Evolutionary conservation across 2,329 filamentous ascomycete genomes (phyloP), one percentile per base, ranked within the genome.

Genomic region (Cryphonectria parasitica): DNA sequence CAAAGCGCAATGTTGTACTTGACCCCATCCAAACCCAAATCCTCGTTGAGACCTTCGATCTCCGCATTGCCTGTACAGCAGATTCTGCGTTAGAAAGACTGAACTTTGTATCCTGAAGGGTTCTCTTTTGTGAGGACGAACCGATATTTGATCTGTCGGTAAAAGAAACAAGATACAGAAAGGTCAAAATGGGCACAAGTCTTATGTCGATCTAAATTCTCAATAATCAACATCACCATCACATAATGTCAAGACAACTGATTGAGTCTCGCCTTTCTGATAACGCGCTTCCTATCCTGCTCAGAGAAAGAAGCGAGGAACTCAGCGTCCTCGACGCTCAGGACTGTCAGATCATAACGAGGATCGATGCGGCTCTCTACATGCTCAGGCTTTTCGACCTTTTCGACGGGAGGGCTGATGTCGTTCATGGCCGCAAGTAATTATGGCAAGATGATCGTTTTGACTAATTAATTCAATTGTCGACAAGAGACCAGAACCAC

Each of bases 1-100:
- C 78, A 81, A 3, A 84, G 78, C 7, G 80, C 81, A 68, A 83
- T 76, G 72, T 85, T 85, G 75, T 82, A 86, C 34, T 81, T 78
- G 67, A 80, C 81, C 6, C 80, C 82, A 1, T 77, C 74, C 31
- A 86, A 77, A 11, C 81, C 75, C 1, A 86, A 77, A 19, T 85
- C 83, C 36, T 78, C 74, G 0, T 78, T 75, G 72, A 87, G 77
- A 54, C 83, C 80, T 73, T 83, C 78, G 68, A 85, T 83, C 64
- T 79, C 77, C 11, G 83, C 83, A 76, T 86, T 85, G 77, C 82
- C 81, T 69, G 85, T 84, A 3, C 25, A 17, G 28, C 25, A 17
- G 5, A 4, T 25, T 13, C 49, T 13, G 8, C 25, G 22, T 54
- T 8, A 54, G 49, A 52, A 28, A n/a, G 54, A 39, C 8, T 31